phyloP scores from a whole-genome alignment of 2,329 filamentous ascomycete species.

The Talaromyces sp. region DNA sequence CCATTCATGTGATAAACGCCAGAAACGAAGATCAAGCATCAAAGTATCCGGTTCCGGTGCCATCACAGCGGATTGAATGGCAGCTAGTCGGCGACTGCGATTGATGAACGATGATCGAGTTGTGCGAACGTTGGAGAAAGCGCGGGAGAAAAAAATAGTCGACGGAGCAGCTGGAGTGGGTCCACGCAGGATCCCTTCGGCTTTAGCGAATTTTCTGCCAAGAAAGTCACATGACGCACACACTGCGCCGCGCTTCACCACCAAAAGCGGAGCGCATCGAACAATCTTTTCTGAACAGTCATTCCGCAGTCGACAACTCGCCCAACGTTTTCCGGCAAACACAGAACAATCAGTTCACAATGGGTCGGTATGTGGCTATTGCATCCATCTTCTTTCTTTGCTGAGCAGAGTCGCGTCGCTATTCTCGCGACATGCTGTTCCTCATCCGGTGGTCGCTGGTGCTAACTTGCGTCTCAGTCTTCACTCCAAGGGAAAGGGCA shows the following conservation, averaged over 20 bases:
- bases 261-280: constrained; percentile 1
- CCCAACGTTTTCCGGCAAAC: constrained; percentile 11
- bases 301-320: constrained; percentile 12
- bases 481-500: constrained; percentile 99
- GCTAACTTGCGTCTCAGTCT: constrained; percentile 50
- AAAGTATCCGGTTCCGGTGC: neutral
- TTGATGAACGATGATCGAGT: neutral
- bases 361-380: constrained; percentile 14
- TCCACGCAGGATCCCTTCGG: neutral
- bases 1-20: neutral
- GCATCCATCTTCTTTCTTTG: neutral
- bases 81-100: neutral
- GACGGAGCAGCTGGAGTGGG: neutral
- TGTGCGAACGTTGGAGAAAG: neutral
- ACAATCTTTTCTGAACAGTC: constrained; percentile 1
- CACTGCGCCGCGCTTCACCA: neutral
- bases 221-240: constrained; percentile 15
- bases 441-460: constrained; percentile 47
- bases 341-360: constrained; percentile 14
- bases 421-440: neutral
- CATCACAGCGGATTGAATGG: neutral
- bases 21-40: neutral
- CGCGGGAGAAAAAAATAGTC: neutral
- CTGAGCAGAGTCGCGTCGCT: neutral
- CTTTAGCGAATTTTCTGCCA: constrained; percentile 9